phyloP scores from a whole-genome alignment of 352 stramenopile genomes.

The Phytopythium helicoides region DNA sequence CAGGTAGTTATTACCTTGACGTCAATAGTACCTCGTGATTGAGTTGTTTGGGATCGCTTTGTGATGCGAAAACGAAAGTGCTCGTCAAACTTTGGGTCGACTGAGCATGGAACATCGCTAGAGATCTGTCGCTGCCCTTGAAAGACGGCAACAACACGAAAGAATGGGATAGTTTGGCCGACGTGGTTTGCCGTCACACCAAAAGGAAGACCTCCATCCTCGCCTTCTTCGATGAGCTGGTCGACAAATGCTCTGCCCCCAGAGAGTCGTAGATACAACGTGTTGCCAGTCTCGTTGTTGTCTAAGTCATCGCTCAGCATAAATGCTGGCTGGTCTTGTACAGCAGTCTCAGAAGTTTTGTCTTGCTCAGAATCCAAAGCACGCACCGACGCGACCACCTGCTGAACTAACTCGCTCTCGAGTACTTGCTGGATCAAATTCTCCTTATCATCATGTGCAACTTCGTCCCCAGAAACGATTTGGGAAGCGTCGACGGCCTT shows the following conservation, averaged over 20 bases:
- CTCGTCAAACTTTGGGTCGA: constrained; percentile 73
- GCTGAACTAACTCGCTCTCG: constrained; percentile 74
- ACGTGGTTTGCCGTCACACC: constrained; percentile 25
- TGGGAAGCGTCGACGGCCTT: too few relatives aligned
- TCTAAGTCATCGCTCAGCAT: background rate
- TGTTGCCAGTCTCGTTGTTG: constrained; percentile 11
- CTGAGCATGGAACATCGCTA: constrained; percentile 36
- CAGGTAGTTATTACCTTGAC: constrained; percentile 61
- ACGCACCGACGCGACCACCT: constrained; percentile 49
- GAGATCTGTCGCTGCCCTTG: constrained; percentile 51
- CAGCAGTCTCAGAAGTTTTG: background rate
- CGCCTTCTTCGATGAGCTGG: constrained; percentile 39
- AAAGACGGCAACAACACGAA: constrained; percentile 51
- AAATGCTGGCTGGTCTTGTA: background rate
- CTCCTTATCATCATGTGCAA: constrained; percentile 6
- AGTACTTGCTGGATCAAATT: constrained; percentile 56
- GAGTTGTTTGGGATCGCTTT: constrained; percentile 2
- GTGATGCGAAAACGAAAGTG: constrained; percentile 58
- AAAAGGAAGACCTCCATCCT: constrained; percentile 10
- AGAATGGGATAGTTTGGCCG: constrained; percentile 45
- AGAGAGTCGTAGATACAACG: constrained; percentile 54
- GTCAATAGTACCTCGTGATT: constrained; percentile 21
- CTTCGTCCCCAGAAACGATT: background rate
- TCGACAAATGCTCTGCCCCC: constrained; percentile 74
- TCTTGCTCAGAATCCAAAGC: constrained; percentile 7